These are phyloP conservation scores for Santalum album DNA, from an alignment of 164 flowering plant genomes.

Conservation along the genomic window DNA sequence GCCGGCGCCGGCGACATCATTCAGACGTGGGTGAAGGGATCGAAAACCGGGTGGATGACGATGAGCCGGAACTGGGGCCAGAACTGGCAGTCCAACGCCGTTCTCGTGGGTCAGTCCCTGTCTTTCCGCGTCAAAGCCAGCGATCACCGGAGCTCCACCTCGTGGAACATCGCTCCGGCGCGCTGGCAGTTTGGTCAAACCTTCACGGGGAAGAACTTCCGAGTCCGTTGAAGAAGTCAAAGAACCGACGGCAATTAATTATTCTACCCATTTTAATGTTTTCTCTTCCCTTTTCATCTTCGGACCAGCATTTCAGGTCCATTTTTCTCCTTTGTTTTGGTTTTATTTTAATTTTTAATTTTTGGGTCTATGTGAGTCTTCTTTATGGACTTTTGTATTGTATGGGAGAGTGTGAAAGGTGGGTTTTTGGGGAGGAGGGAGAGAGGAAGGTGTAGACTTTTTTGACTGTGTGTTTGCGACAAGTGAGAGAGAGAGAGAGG, in stretches of 20 bases:
- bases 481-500: background rate
- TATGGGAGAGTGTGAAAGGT: background rate
- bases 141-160: constrained; percentile 48
- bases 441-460: too few species aligned
- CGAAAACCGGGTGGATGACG: constrained; percentile 35
- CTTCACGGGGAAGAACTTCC: constrained; percentile 50
- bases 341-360: too few species aligned
- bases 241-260: constrained; percentile 1
- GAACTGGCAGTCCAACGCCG: constrained; percentile 56
- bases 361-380: too few species aligned
- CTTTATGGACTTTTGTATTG: too few species aligned
- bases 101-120: constrained; percentile 51
- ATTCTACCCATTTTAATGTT: constrained; percentile 4
- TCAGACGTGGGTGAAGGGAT: constrained; percentile 35
- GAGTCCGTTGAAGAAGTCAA: constrained; percentile 13
- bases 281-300: too few species aligned
- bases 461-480: background rate
- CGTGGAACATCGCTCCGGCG: constrained; percentile 48
- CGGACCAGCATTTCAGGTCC: too few species aligned
- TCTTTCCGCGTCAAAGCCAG: constrained; percentile 49
- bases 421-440: background rate
- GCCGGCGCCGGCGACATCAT: constrained; percentile 57
- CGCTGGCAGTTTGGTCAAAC: constrained; percentile 64
- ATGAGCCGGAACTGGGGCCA: constrained; percentile 70
- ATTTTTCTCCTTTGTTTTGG: too few species aligned